phyloP scores from a whole-genome alignment of 768 basidiomycete genomes.

The Leccinum rimulosum region DNA sequence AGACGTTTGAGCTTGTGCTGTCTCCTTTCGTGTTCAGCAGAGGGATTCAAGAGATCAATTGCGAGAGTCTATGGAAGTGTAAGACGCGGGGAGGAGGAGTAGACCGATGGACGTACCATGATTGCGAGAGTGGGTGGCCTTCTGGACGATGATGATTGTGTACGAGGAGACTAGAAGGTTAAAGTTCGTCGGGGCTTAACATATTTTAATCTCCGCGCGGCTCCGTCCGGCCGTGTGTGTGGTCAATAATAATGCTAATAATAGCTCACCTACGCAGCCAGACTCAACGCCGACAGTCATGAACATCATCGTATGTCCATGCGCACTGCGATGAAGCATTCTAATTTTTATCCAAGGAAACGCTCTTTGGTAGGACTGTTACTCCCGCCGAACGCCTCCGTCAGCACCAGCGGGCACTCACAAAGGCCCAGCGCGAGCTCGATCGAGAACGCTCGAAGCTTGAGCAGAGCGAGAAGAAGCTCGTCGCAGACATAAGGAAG shows the following conservation, averaged over 20 bases:
- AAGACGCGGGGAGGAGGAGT: neutral
- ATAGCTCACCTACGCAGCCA: slow-evolving; percentile 9
- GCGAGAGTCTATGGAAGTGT: slow-evolving; percentile 78
- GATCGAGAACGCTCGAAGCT: slow-evolving; percentile 94
- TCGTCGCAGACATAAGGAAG: slow-evolving; percentile 93
- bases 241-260: neutral
- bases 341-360: slow-evolving; percentile 61
- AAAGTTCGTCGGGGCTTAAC: slow-evolving; percentile 21
- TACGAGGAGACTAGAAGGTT: slow-evolving; percentile 18
- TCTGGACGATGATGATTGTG: slow-evolving; percentile 26
- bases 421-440: slow-evolving; percentile 96
- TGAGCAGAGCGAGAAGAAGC: slow-evolving; percentile 96
- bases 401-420: slow-evolving; percentile 93
- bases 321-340: neutral
- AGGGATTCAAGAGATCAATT: slow-evolving; percentile 96
- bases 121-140: slow-evolving; percentile 6
- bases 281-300: slow-evolving; percentile 39
- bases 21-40: slow-evolving; percentile 77
- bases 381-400: slow-evolving; percentile 96
- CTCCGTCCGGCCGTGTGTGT: slow-evolving; percentile 6
- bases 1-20: slow-evolving; percentile 99
- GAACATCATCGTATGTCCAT: slow-evolving; percentile 67
- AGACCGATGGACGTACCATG: slow-evolving; percentile 17
- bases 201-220: slow-evolving; percentile 21
- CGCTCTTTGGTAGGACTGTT: slow-evolving; percentile 89